Percentiles rank a stretch among this genome's conserved stretches.
phyloP scores from a whole-genome alignment of 1,284 basidiomycete genomes.

The Kalmanozyma brasiliensis region DNA sequence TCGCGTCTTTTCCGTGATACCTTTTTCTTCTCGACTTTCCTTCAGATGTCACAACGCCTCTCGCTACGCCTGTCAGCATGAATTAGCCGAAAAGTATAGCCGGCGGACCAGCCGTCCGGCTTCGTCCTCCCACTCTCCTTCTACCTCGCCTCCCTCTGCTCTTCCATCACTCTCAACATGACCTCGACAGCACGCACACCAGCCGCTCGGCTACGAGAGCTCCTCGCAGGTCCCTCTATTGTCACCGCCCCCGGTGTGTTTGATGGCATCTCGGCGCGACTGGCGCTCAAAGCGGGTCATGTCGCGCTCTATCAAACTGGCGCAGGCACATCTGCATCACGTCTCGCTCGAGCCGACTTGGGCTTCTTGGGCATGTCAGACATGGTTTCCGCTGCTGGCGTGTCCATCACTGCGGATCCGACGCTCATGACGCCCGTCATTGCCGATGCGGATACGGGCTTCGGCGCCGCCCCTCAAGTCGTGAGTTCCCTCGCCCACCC shows the following conservation, averaged over 20 bases:
- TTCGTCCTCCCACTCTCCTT: background rate
- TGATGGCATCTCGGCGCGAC: constrained; percentile 81
- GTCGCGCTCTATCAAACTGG: constrained; percentile 79
- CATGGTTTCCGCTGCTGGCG: constrained; percentile 40
- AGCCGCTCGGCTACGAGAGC: constrained; percentile 28
- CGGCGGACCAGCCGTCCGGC: background rate
- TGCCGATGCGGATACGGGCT: constrained; percentile 84
- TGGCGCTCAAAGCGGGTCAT: constrained; percentile 76
- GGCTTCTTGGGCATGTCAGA: constrained; percentile 84
- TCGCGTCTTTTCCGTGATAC: background rate
- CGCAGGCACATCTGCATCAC: constrained; percentile 80
- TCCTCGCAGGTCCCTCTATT: constrained; percentile 16
- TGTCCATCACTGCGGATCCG: constrained; percentile 33
- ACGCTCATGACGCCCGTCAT: constrained; percentile 70
- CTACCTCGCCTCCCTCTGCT: constrained; percentile 1
- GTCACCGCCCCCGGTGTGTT: constrained; percentile 73
- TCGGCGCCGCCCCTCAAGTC: constrained; percentile 80
- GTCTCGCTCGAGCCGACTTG: constrained; percentile 80
- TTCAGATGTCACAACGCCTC: background rate
- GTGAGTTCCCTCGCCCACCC: constrained; percentile 65
- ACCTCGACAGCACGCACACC: constrained; percentile 13
- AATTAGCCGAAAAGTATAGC: constrained; percentile 8
- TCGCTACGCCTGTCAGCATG: constrained; percentile 2
- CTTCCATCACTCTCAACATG: no score
- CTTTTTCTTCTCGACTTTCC: background rate